A percentile compares a stretch with the other conserved stretches of the same genome.
These are phyloP conservation scores for Afroboletus lepidellus DNA, from an alignment of 1,284 basidiomycete species.

Conservation along the genomic window DNA sequence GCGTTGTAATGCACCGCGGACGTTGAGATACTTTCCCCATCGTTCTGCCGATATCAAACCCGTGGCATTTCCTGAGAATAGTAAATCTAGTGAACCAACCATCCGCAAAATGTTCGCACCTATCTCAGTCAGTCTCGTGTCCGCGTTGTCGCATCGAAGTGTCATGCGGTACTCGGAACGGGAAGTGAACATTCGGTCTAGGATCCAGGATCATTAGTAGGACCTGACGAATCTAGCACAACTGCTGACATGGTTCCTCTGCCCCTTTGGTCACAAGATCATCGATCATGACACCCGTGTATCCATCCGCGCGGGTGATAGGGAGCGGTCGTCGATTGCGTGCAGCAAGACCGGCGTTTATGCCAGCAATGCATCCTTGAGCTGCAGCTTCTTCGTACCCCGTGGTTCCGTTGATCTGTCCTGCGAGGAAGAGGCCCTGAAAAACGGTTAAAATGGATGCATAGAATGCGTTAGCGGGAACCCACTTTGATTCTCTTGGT, in stretches of 20 bases:
- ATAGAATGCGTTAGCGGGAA: background rate
- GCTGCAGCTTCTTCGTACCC: conserved; percentile 93
- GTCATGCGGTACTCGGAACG: conserved; percentile 88
- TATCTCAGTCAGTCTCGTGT: conserved; percentile 74
- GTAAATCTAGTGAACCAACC: background rate
- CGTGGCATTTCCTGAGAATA: conserved; percentile 43
- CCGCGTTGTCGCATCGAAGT: conserved; percentile 86
- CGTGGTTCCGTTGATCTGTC: conserved; percentile 90
- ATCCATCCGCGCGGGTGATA: conserved; percentile 80
- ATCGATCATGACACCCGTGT: conserved; percentile 87
- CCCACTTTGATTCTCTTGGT: conserved; percentile 75
- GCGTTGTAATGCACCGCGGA: conserved; percentile 49
- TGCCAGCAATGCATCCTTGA: conserved; percentile 81
- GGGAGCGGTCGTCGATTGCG: conserved; percentile 54
- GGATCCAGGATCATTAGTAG: conserved; percentile 6
- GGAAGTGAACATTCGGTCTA: conserved; percentile 92
- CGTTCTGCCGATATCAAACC: conserved; percentile 66
- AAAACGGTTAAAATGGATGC: background rate
- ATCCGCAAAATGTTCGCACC: conserved; percentile 38
- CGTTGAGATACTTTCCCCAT: conserved; percentile 54
- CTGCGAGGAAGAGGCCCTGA: conserved; percentile 81
- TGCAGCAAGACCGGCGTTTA: conserved; percentile 80
- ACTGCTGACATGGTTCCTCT: conserved; percentile 75
- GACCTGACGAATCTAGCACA: background rate
- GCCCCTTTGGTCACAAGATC: conserved; percentile 85